phyloP scores from a whole-genome alignment of 2,329 filamentous ascomycete genomes.

The Fusarium annulatum region DNA sequence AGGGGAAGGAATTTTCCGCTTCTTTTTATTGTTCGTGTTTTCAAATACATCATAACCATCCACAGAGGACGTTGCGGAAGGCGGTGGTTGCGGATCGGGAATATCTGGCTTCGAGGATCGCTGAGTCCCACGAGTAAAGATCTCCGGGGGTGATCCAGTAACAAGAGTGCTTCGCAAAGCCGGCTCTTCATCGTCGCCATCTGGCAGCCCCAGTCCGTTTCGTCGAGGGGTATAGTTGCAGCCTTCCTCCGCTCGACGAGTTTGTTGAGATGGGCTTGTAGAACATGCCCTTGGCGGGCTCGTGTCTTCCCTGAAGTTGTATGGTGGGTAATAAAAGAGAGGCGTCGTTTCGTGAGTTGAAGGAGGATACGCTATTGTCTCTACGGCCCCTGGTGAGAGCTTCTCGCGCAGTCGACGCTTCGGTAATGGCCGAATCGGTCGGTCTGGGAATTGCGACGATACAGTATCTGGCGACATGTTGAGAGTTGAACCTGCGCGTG shows the following conservation, averaged over 20 bases:
- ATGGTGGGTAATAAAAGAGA: constrained; percentile 73
- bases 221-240: constrained; percentile 44
- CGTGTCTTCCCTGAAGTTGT: constrained; percentile 63
- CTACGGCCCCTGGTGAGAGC: constrained; percentile 85
- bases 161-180: constrained; percentile 53
- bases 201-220: constrained; percentile 60
- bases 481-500: constrained; percentile 56
- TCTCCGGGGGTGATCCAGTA: constrained; percentile 60
- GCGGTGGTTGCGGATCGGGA: constrained; percentile 65
- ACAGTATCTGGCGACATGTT: constrained; percentile 78
- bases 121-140: constrained; percentile 56
- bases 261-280: constrained; percentile 38
- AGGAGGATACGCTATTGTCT: constrained; percentile 84
- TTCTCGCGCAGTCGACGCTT: constrained; percentile 89
- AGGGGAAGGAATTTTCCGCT: constrained; percentile 94
- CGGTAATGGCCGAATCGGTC: constrained; percentile 92
- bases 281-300: constrained; percentile 33
- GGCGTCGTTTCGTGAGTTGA: constrained; percentile 76
- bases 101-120: constrained; percentile 59
- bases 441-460: constrained; percentile 85
- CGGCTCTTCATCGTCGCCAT: constrained; percentile 71
- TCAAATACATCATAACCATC: constrained; percentile 98
- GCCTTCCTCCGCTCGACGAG: constrained; percentile 39
- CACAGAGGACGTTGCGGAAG: constrained; percentile 75
- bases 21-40: constrained; percentile 99